Conservation (phyloP, 371 early-diverging fungal genomes). For the Rhizopus sp. region DNA sequence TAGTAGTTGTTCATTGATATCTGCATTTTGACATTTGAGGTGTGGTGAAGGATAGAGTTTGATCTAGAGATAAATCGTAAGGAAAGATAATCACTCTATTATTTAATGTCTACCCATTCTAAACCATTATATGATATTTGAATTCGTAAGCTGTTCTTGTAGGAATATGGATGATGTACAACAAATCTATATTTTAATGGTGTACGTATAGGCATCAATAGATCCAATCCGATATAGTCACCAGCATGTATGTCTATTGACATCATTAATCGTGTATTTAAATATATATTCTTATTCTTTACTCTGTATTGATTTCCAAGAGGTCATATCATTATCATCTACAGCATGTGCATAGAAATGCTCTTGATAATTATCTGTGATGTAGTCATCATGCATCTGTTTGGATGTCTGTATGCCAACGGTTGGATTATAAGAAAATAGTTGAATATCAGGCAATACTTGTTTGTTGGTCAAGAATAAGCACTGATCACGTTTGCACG, state of each 20-base stretch:
- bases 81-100: not conserved
- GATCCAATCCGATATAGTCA: slow-evolving; percentile 66
- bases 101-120: slow-evolving; percentile 38
- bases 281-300: slow-evolving; percentile 19
- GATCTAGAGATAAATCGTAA: slow-evolving; percentile 16
- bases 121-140: slow-evolving; percentile 51
- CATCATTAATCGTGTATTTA: not conserved
- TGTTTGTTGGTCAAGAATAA: slow-evolving; percentile 59
- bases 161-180: slow-evolving; percentile 38
- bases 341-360: slow-evolving; percentile 54
- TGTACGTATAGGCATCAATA: slow-evolving; percentile 56
- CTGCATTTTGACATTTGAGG: slow-evolving; percentile 16
- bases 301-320: slow-evolving; percentile 45
- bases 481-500: slow-evolving; percentile 61
- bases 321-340: slow-evolving; percentile 45
- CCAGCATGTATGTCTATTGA: slow-evolving; percentile 44
- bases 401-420: slow-evolving; percentile 47
- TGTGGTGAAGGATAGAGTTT: slow-evolving; percentile 24
- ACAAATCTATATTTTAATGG: slow-evolving; percentile 48
- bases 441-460: slow-evolving; percentile 46
- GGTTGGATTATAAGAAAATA: slow-evolving; percentile 55
- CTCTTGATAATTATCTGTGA: slow-evolving; percentile 5
- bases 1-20: slow-evolving; percentile 16
- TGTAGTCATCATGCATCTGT: slow-evolving; percentile 52
- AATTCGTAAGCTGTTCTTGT: slow-evolving; percentile 27